Base-by-base conservation (phyloP, 768 basidiomycete genomes). In the Mycena sanguinolenta region DNA sequence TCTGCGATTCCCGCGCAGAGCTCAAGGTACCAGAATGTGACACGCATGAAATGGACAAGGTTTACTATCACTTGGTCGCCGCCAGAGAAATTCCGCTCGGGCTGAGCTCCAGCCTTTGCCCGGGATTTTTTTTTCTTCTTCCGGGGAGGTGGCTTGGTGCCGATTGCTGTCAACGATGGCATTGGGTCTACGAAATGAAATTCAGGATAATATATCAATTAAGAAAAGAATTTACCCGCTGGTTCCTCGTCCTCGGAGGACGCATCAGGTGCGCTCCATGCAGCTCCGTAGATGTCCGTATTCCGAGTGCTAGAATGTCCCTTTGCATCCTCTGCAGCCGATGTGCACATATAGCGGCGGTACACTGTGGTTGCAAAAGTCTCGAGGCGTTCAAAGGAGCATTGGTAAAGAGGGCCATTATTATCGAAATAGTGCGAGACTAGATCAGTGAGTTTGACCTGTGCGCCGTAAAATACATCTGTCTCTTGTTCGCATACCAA, bases 1-100 rank as follows among this genome's bases (percentile, higher is more conserved):
- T 69, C 67, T 0, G 67, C 65, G 3, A 12, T 66, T 1, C 58
- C 57, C 16, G 58, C 58, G 25, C 65, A 66, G 27, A 66, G 58
- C 19, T 66, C 65, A n/a, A 66, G 6, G 19, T 66, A 66, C 65
- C 65, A 66, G 58, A 66, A 36, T 0, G 65, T 66, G 12, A 67
- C 38, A 12, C 52, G 58, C 58, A 67, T 67, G 25, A 67, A 67
- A 42, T 67, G 21, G 19, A 36, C 42, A 0, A 61, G 23, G 0
- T 49, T 60, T 0, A 34, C 38, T 25, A 67, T 1, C 1, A 28
- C 58, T 34, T 67, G 66, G 21, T 67, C 66, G 0, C 52, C 58
- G 2, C 10, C 7, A 8, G 50, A 67, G 27, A 61, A 67, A 34
- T 67, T 67, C 0, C 57, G 65, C 10, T 38, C 46, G 2, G 66